Conservation (phyloP, 305 asterid genomes). For the Plantago coronopus region DNA sequence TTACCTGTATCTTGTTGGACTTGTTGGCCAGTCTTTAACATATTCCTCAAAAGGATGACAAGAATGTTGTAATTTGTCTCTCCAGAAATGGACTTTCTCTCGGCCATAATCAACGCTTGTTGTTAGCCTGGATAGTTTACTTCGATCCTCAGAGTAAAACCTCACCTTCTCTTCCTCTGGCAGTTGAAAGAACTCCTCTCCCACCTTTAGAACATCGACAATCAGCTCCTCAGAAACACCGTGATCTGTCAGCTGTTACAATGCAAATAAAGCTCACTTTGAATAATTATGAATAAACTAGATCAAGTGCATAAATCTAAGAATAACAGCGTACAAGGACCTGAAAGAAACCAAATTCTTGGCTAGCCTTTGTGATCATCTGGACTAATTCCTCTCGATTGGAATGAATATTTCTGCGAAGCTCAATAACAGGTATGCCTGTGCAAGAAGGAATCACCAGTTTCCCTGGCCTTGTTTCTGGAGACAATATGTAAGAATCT, state of each 20-base stretch:
- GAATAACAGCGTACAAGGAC: constrained; percentile 12
- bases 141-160: constrained; percentile 29
- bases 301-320: background rate
- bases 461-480: constrained; percentile 37
- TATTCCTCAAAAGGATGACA: constrained; percentile 31
- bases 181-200: constrained; percentile 28
- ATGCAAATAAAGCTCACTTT: background rate
- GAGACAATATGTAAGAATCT: constrained; percentile 27
- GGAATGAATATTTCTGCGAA: constrained; percentile 3
- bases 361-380: constrained; percentile 32
- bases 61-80: constrained; percentile 32
- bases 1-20: constrained; percentile 30
- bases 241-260: constrained; percentile 31
- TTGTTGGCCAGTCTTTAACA: constrained; percentile 28
- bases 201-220: constrained; percentile 22
- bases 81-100: constrained; percentile 35
- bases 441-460: constrained; percentile 15
- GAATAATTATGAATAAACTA: background rate
- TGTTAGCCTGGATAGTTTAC: constrained; percentile 23
- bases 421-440: constrained; percentile 34
- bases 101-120: constrained; percentile 29
- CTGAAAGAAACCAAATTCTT: constrained; percentile 42
- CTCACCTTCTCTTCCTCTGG: constrained; percentile 29
- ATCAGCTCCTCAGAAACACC: constrained; percentile 29
- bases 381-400: constrained; percentile 22